phyloP scores from a whole-genome alignment of 495 filamentous ascomycete genomes.

The Cenococcum geophilum region DNA sequence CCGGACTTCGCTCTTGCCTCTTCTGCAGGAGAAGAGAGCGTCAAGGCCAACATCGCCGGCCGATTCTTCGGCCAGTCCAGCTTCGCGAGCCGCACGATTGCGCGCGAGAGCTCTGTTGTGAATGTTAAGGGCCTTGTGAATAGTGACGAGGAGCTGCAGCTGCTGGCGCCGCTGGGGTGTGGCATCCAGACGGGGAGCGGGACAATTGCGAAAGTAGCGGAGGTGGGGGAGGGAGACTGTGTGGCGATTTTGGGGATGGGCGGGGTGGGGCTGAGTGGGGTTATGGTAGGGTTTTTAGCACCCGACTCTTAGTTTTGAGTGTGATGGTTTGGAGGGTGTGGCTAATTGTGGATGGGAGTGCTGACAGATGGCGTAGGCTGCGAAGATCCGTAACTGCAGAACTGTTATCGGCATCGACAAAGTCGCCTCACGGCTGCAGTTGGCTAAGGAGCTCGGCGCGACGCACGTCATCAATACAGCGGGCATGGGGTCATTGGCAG shows the following conservation, averaged over 20 bases:
- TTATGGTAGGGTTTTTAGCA: neutral
- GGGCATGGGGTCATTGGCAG: neutral
- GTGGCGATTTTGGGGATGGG: conserved; percentile 17
- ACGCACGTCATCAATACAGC: conserved; percentile 13
- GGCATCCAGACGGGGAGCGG: conserved; percentile 19
- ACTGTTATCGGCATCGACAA: conserved; percentile 16
- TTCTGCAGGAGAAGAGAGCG: neutral
- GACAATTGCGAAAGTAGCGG: conserved; percentile 8
- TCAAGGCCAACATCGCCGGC: neutral
- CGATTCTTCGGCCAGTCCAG: conserved; percentile 15
- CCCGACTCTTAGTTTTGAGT: neutral
- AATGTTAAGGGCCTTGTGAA: conserved; percentile 14
- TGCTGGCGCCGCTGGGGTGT: conserved; percentile 21
- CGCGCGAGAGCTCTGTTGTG: conserved; percentile 5
- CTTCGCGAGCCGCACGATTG: conserved; percentile 9
- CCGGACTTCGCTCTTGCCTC: conserved; percentile 1
- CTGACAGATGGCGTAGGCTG: conserved; percentile 3
- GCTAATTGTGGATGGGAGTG: no score
- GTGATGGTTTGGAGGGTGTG: no score
- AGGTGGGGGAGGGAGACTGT: neutral
- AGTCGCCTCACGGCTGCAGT: conserved; percentile 10
- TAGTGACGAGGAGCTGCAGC: conserved; percentile 16
- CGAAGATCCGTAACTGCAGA: conserved; percentile 6
- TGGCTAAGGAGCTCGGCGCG: conserved; percentile 10
- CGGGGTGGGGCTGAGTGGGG: conserved; percentile 11